Conservation (phyloP, 2,329 filamentous ascomycete species). For the Hyphodiscus sp. region DNA sequence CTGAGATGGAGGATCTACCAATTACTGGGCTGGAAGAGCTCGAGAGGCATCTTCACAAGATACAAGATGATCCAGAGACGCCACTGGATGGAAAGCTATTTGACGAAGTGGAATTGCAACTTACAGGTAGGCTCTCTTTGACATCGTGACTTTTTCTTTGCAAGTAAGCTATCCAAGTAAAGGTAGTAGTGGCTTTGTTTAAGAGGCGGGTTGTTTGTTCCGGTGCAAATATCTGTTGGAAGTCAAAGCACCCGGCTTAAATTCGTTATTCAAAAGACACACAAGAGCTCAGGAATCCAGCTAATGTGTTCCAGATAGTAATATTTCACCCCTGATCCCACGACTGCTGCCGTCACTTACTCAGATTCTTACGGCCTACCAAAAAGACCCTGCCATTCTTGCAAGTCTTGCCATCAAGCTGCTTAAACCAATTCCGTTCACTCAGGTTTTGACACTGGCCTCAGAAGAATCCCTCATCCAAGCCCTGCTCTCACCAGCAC, state of each 20-base stretch:
- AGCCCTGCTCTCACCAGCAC: slow-evolving; percentile 47
- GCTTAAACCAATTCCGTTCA: slow-evolving; percentile 46
- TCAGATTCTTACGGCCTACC: slow-evolving; percentile 44
- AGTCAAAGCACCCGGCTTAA: too few species aligned
- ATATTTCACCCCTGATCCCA: slow-evolving; percentile 45
- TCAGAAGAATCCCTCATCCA: slow-evolving; percentile 44
- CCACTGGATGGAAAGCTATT: slow-evolving; percentile 45
- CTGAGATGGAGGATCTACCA: slow-evolving; percentile 35
- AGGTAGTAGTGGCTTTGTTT: not conserved
- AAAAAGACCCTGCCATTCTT: slow-evolving; percentile 44
- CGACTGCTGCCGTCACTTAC: slow-evolving; percentile 48
- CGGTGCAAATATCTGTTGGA: not conserved
- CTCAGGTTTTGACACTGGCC: slow-evolving; percentile 44
- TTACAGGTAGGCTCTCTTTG: slow-evolving; percentile 38
- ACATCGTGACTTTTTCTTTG: too few species aligned
- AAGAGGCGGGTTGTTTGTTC: not conserved
- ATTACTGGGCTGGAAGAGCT: slow-evolving; percentile 49
- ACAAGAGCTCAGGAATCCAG: not conserved
- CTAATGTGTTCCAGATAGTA: slow-evolving; percentile 37
- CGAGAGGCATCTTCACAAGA: slow-evolving; percentile 44
- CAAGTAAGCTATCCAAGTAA: too few species aligned
- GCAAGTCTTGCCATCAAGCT: slow-evolving; percentile 50
- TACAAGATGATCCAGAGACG: slow-evolving; percentile 38
- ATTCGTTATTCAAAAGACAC: not conserved
- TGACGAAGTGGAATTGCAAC: slow-evolving; percentile 52